Conservation (phyloP, 2,329 filamentous ascomycete genomes). For the Paramyrothecium sp. region DNA sequence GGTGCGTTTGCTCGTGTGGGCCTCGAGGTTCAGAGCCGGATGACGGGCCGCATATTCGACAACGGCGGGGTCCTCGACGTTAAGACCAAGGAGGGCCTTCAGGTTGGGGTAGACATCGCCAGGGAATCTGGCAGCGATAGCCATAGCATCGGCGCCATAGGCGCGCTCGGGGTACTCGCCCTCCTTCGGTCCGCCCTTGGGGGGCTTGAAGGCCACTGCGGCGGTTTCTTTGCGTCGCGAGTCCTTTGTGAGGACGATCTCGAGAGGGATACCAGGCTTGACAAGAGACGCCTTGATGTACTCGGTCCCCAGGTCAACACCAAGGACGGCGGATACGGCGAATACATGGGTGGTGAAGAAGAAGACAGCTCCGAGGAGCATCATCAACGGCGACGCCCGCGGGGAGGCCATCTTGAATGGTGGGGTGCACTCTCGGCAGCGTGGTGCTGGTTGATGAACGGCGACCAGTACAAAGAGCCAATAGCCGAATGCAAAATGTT, state of each 20-base stretch:
- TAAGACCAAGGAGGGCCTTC: conserved; percentile 83
- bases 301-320: conserved; percentile 91
- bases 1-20: conserved; percentile 61
- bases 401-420: conserved; percentile 30
- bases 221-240: conserved; percentile 93
- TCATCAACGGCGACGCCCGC: conserved; percentile 32
- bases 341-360: conserved; percentile 43
- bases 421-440: conserved; percentile 14
- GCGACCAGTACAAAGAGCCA: not conserved
- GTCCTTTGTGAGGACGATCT: conserved; percentile 97
- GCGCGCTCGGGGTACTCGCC: conserved; percentile 80
- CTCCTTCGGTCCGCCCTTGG: conserved; percentile 59
- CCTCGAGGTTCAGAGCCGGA: conserved; percentile 71
- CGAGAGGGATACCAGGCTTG: conserved; percentile 94
- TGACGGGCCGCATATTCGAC: conserved; percentile 72
- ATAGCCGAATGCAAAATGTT: not conserved
- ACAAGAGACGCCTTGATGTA: conserved; percentile 96
- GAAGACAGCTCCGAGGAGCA: conserved; percentile 35
- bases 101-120: conserved; percentile 93
- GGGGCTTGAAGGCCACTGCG: conserved; percentile 89
- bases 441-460: not conserved
- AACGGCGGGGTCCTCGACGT: conserved; percentile 58
- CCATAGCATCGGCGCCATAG: conserved; percentile 89
- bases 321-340: conserved; percentile 72
- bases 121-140: conserved; percentile 83